A percentile compares a stretch with the other conserved stretches of the same genome.
These are phyloP conservation scores for Aspergillus olivimuriae DNA, from an alignment of 495 filamentous ascomycete species.

Conservation along the genomic window DNA sequence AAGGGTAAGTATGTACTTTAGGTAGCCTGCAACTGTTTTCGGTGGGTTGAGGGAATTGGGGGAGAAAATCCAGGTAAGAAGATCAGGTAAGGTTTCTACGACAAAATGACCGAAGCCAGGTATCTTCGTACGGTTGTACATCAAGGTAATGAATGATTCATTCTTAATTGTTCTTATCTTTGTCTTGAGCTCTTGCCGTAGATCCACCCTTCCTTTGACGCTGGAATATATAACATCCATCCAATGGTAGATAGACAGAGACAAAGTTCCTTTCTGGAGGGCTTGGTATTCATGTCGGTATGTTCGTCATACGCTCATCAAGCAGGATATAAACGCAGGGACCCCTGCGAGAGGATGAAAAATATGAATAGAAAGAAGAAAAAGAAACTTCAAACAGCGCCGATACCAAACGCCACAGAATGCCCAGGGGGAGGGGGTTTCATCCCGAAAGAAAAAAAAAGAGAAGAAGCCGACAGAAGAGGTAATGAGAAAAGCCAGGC, in stretches of 20 bases:
- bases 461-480: slow-evolving; percentile 18
- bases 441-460: slow-evolving; percentile 23
- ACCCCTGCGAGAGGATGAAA: background rate
- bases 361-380: slow-evolving; percentile 15
- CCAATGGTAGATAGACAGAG: too few relatives aligned
- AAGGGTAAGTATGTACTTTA: slow-evolving; percentile 50
- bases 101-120: slow-evolving; percentile 30
- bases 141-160: slow-evolving; percentile 18
- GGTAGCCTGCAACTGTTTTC: slow-evolving; percentile 19
- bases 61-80: slow-evolving; percentile 52
- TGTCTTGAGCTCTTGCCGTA: slow-evolving; percentile 2
- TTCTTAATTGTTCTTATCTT: background rate
- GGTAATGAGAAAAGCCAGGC: too few relatives aligned
- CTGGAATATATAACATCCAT: too few relatives aligned
- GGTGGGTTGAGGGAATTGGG: slow-evolving; percentile 14
- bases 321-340: slow-evolving; percentile 17
- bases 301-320: slow-evolving; percentile 35
- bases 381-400: slow-evolving; percentile 20
- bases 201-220: too few relatives aligned
- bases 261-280: slow-evolving; percentile 10
- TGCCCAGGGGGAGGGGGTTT: slow-evolving; percentile 17
- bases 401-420: slow-evolving; percentile 36
- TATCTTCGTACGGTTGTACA: slow-evolving; percentile 24
- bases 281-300: slow-evolving; percentile 25
- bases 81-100: slow-evolving; percentile 58